phyloP scores from a whole-genome alignment of 148 eudicot genomes.

The Cornus florida region DNA sequence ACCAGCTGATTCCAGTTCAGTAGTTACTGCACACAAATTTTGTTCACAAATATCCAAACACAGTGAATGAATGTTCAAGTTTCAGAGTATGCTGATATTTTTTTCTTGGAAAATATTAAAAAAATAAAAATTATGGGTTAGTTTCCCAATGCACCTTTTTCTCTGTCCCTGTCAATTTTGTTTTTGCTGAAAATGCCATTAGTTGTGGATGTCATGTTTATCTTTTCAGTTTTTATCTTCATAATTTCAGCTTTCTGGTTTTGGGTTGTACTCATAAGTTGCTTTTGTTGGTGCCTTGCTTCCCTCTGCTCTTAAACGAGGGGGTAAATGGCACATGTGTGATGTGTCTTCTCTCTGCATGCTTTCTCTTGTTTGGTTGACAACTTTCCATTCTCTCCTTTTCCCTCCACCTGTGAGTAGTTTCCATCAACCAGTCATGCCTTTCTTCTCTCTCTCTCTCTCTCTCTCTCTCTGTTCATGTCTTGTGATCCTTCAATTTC shows the following conservation, averaged over 20 bases:
- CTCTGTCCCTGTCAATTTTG: not conserved
- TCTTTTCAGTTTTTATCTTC: not conserved
- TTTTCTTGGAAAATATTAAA: no score
- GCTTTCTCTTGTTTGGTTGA: slow-evolving; percentile 9
- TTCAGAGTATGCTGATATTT: not conserved
- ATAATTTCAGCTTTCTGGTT: not conserved
- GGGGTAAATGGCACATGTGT: not conserved
- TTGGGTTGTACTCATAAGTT: not conserved
- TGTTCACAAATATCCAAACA: slow-evolving; percentile 1
- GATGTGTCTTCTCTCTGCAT: slow-evolving; percentile 19
- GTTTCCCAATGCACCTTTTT: not conserved
- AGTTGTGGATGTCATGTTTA: not conserved
- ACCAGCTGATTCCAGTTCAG: not conserved
- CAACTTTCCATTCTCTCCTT: not conserved
- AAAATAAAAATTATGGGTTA: not conserved
- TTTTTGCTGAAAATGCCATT: not conserved
- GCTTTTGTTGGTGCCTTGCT: slow-evolving; percentile 5
- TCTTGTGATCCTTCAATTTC: not conserved
- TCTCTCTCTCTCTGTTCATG: no score
- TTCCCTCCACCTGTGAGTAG: not conserved
- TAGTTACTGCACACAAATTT: not conserved
- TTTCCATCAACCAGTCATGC: not conserved
- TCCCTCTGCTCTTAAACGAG: not conserved
- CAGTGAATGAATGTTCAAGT: not conserved
- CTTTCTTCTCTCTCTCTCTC: no score